Evolutionary conservation across 306 rosid species (phyloP), one percentile per base, ranked within the genome.

Genomic region (Acacia melanoxylon): DNA sequence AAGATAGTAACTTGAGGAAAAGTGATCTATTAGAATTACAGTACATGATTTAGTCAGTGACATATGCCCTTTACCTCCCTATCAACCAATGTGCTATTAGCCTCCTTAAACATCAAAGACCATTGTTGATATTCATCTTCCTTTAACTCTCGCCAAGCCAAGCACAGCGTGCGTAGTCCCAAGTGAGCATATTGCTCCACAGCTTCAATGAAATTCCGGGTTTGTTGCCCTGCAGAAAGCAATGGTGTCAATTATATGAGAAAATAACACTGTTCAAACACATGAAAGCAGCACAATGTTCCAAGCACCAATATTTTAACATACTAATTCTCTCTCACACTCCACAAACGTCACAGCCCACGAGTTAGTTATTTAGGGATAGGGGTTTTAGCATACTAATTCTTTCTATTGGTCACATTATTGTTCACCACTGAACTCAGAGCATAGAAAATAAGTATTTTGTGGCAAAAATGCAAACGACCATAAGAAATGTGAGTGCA

Each of bases 71-170:
- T 86, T 89, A 93, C 99, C 99, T 96, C 99, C 81, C 99, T 88
- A 81, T 96, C 99, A 88, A 96, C 91, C 89, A 96, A 86, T 80
- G 97, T 91, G 91, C 93, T 93, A 80, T 88, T 93, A 76, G 98
- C 99, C 88, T 93, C 99, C 72, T 93, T 96, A 85, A 88, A 95
- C 94, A 92, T 89, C 88, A 87, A 86, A 78, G 98, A 91, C 97
- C 98, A 95, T 86, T 91, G 97, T 82, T 19, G 87, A 84, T 92
- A 92, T 83, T 96, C 98, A 46, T 93, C 97, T 88, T 86, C 97
- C 81, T 80, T 88, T 58, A 96, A 82, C 81, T 93, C 94, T 81
- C 98, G 94, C 94, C 98, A 93, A 67, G 97, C 99, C 73, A 96
- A 76, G 88, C 99, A 96, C 49, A 96, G 86, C 0, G 98, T 96